A percentile compares a stretch with the other conserved stretches of the same genome.
Evolutionary conservation across 2,329 filamentous ascomycete species (phyloP).

Genomic region (Malbranchea zuffiana): DNA sequence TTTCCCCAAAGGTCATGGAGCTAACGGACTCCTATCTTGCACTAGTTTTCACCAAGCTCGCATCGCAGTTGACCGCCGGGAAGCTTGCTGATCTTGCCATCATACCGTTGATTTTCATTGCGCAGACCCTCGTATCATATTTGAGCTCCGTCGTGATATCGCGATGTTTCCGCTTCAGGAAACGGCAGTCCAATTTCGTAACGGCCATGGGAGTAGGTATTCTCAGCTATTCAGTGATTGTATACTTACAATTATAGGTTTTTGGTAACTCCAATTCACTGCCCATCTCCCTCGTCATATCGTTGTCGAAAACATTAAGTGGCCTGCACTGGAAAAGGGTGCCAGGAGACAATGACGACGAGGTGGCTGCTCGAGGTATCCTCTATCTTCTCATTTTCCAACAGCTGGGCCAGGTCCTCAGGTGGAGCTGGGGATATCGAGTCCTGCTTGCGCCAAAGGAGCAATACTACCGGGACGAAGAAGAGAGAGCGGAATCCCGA

Average conservation of each 20-base stretch:
- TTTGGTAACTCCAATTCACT: slow-evolving; percentile 98
- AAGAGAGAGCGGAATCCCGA: slow-evolving; percentile 25
- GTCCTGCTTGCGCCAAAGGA: slow-evolving; percentile 80
- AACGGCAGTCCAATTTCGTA: slow-evolving; percentile 84
- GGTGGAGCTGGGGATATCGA: slow-evolving; percentile 98
- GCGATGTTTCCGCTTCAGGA: slow-evolving; percentile 67
- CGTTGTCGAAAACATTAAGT: slow-evolving; percentile 79
- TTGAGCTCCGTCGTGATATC: slow-evolving; percentile 59
- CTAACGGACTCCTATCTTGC: slow-evolving; percentile 10
- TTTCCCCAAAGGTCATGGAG: background rate
- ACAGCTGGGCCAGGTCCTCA: slow-evolving; percentile 84
- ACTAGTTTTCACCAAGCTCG: slow-evolving; percentile 88
- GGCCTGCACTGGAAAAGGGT: slow-evolving; percentile 91
- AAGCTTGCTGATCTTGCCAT: slow-evolving; percentile 84
- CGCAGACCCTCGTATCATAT: slow-evolving; percentile 83
- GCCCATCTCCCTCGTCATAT: slow-evolving; percentile 90
- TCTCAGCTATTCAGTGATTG: background rate
- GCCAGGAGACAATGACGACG: slow-evolving; percentile 84
- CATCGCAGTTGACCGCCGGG: slow-evolving; percentile 82
- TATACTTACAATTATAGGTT: slow-evolving; percentile 40
- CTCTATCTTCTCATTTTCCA: slow-evolving; percentile 95
- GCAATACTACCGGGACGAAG: slow-evolving; percentile 36
- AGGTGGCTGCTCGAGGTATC: slow-evolving; percentile 87
- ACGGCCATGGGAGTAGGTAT: slow-evolving; percentile 73
- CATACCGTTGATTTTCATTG: slow-evolving; percentile 85